Evolutionary conservation across 495 filamentous ascomycete genomes (phyloP).

Genomic region (Ascodesmis nigricans): DNA sequence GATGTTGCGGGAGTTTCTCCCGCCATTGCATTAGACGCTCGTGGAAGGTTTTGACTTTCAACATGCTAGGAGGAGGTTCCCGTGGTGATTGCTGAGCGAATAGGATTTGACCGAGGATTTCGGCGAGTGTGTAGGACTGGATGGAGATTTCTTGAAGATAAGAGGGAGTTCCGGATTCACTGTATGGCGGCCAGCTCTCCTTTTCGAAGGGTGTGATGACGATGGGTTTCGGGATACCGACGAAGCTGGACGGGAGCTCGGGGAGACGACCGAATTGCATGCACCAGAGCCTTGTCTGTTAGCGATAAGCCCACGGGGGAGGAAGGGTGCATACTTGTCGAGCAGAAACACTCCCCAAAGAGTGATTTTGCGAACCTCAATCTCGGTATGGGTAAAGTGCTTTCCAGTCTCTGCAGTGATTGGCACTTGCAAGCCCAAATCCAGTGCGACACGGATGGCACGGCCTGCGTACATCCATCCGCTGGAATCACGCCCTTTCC

Average conservation of each 20-base stretch:
- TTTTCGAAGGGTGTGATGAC: constrained; percentile 10
- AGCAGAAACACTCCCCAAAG: constrained; percentile 52
- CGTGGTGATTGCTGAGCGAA: constrained; percentile 42
- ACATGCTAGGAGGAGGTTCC: constrained; percentile 33
- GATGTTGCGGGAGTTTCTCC: constrained; percentile 33
- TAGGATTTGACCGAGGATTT: constrained; percentile 43
- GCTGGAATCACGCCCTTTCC: constrained; percentile 40
- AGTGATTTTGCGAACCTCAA: constrained; percentile 41
- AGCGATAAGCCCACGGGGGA: background rate
- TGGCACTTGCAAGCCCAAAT: constrained; percentile 37
- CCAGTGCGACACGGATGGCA: constrained; percentile 41
- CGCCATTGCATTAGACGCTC: constrained; percentile 41
- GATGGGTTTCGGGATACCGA: constrained; percentile 14
- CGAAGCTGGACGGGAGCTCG: constrained; percentile 29
- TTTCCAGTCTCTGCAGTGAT: constrained; percentile 25
- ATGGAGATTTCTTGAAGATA: constrained; percentile 13
- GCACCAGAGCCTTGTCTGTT: constrained; percentile 40
- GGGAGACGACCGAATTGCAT: constrained; percentile 39
- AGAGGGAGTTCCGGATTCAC: constrained; percentile 6
- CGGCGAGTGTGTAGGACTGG: constrained; percentile 40
- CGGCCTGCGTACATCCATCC: constrained; percentile 45
- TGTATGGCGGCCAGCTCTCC: constrained; percentile 12
- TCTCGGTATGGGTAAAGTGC: constrained; percentile 27
- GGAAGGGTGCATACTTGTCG: constrained; percentile 35
- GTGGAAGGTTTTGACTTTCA: constrained; percentile 33